phyloP scores from a whole-genome alignment of 495 filamentous ascomycete species.

The Annulohypoxylon moriforme region DNA sequence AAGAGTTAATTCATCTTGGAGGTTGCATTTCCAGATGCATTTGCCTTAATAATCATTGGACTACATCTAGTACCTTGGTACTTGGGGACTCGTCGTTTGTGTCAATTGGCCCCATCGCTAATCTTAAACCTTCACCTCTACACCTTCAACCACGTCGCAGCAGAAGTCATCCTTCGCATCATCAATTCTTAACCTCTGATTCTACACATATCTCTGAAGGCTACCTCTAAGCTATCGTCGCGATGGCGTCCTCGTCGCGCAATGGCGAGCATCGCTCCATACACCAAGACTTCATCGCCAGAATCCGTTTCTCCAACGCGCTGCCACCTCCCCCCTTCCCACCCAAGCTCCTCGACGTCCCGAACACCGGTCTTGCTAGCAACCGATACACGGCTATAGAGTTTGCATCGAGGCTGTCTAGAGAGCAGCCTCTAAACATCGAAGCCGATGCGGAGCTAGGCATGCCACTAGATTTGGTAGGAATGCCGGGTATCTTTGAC shows the following conservation, averaged over 20 bases:
- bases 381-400: slow-evolving; percentile 86
- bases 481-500: slow-evolving; percentile 92
- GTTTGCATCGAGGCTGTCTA: slow-evolving; percentile 86
- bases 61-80: background rate
- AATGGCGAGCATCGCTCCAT: slow-evolving; percentile 69
- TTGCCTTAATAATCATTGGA: slow-evolving; percentile 13
- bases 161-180: background rate
- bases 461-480: slow-evolving; percentile 95
- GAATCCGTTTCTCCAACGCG: slow-evolving; percentile 92
- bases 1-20: background rate
- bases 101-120: background rate
- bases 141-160: background rate
- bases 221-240: slow-evolving; percentile 29
- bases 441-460: slow-evolving; percentile 97
- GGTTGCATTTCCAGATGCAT: background rate
- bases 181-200: background rate
- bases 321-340: slow-evolving; percentile 92
- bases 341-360: slow-evolving; percentile 95
- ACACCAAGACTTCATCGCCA: slow-evolving; percentile 95
- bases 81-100: background rate
- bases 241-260: slow-evolving; percentile 59
- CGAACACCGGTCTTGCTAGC: slow-evolving; percentile 84
- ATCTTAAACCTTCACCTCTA: background rate
- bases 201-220: background rate
- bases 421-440: slow-evolving; percentile 93